Evolutionary conservation across 768 basidiomycete genomes (phyloP).

Genomic region (Hygrophorus pudorinus): DNA sequence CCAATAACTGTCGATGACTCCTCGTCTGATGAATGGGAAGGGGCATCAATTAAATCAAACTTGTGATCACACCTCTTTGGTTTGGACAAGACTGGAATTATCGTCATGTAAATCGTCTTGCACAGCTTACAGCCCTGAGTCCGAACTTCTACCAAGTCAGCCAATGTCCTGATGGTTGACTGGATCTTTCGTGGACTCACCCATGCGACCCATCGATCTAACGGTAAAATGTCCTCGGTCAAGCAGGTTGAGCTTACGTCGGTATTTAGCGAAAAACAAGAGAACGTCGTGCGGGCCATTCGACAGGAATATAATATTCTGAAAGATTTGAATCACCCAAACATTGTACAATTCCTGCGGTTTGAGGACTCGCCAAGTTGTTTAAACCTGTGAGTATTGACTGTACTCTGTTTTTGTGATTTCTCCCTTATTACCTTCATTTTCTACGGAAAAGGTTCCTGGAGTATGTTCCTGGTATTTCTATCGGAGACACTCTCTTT

Average conservation of each 20-base stretch:
- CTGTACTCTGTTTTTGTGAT: background rate
- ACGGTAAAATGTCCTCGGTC: constrained; percentile 90
- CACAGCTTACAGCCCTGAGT: too few relatives aligned
- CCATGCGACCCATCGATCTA: constrained; percentile 46
- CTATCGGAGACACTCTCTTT: constrained; percentile 66
- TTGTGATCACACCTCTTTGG: too few relatives aligned
- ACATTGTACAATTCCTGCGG: constrained; percentile 90
- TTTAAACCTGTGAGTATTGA: constrained; percentile 74
- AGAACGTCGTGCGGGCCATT: constrained; percentile 67
- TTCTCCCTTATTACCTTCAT: too few relatives aligned
- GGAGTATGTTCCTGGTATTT: constrained; percentile 95
- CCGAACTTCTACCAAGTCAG: too few relatives aligned
- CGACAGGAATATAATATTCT: constrained; percentile 81
- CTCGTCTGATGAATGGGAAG: too few relatives aligned
- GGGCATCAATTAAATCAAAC: too few relatives aligned
- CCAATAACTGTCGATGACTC: too few relatives aligned
- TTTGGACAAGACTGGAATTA: too few relatives aligned
- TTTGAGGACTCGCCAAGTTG: constrained; percentile 67
- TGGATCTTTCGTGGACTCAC: background rate
- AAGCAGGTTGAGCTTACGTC: constrained; percentile 89
- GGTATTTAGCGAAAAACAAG: constrained; percentile 46
- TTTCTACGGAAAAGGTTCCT: constrained; percentile 59
- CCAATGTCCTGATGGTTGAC: background rate
- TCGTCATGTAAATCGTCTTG: too few relatives aligned
- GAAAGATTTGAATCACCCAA: constrained; percentile 79